These are phyloP conservation scores for Lipomyces orientalis DNA, from an alignment of 805 yeast genomes.

Conservation along the genomic window DNA sequence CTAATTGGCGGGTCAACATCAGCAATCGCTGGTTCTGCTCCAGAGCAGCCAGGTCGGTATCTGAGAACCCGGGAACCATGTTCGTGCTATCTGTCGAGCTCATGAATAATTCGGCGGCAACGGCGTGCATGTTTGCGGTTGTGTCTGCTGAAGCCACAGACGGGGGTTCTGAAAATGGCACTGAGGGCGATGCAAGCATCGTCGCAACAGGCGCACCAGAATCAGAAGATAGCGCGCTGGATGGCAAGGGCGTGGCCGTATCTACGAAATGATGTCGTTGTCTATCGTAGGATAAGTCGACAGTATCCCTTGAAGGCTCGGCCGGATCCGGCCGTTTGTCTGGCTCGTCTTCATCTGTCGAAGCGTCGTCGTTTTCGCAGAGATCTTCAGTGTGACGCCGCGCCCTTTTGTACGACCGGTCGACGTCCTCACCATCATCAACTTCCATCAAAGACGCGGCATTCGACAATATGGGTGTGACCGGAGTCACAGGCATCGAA, in stretches of 20 bases:
- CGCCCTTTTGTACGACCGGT: conserved; percentile 27
- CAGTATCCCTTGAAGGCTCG: neutral
- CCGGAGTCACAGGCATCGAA: conserved; percentile 13
- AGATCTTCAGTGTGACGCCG: conserved; percentile 5
- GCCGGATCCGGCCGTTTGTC: neutral
- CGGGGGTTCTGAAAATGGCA: neutral
- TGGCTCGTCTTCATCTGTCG: conserved; percentile 16
- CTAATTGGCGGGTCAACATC: conserved; percentile 22
- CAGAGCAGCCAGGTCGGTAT: conserved; percentile 14
- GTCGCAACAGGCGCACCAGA: neutral
- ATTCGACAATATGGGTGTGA: conserved; percentile 15
- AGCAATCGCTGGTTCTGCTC: conserved; percentile 26
- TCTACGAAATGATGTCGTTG: neutral
- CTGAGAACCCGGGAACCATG: conserved; percentile 1
- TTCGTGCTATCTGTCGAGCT: neutral
- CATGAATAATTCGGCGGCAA: neutral
- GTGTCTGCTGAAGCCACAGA: neutral
- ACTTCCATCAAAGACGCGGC: conserved; percentile 20
- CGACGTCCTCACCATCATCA: conserved; percentile 21
- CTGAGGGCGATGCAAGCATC: neutral
- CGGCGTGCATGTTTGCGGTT: neutral
- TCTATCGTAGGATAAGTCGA: neutral
- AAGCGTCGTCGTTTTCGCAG: neutral
- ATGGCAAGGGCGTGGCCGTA: too few relatives aligned
- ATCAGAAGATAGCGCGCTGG: neutral